phyloP scores from a whole-genome alignment of 176 grass and related monocot species.

The Eragrostis nindensis region DNA sequence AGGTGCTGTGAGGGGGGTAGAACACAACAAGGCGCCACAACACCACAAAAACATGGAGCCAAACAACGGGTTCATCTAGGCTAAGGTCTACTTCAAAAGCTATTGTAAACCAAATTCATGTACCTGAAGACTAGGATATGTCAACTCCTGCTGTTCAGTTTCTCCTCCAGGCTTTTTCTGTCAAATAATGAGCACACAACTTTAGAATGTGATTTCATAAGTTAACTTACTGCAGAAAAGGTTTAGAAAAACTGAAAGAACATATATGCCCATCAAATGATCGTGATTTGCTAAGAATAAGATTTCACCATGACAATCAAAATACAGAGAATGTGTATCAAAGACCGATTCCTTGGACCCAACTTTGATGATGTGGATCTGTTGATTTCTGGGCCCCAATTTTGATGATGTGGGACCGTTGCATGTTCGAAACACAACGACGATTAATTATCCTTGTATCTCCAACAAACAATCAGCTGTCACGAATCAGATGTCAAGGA shows the following conservation, averaged over 20 bases:
- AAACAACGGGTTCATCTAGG: constrained; percentile 14
- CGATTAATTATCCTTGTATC: no score
- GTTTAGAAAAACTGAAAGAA: no score
- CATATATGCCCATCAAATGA: neutral
- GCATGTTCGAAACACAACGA: neutral
- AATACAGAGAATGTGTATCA: neutral
- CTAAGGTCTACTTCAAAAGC: neutral
- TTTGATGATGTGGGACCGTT: neutral
- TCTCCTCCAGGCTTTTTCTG: constrained; percentile 69
- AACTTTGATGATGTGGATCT: no score
- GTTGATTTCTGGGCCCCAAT: neutral
- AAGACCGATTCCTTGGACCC: neutral
- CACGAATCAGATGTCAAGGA: no score
- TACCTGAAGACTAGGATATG: constrained; percentile 82
- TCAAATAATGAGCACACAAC: constrained; percentile 1
- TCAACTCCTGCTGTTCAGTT: constrained; percentile 52
- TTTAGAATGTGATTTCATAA: no score
- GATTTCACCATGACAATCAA: neutral
- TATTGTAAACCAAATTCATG: constrained; percentile 17
- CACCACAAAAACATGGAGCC: neutral
- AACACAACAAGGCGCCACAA: no score
- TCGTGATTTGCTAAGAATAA: neutral
- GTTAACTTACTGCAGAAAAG: neutral
- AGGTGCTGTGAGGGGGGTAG: no score
- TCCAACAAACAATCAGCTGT: no score